Evolutionary conservation across 441 rosid species (phyloP).

Genomic region (Syzygium malaccense): DNA sequence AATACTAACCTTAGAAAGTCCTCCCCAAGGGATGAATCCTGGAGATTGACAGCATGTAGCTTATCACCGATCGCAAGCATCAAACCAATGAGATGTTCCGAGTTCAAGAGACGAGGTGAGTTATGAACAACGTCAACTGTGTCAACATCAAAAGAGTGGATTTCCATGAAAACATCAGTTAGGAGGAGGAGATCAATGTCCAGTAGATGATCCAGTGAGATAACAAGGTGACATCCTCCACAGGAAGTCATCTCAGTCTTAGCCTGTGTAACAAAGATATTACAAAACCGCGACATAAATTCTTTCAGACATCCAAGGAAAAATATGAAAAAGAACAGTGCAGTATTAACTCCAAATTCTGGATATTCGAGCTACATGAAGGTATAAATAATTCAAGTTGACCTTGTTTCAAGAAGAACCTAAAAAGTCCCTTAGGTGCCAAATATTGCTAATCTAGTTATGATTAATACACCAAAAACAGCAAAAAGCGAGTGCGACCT

Average conservation of each 20-base stretch:
- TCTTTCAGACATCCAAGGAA: not conserved
- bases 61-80: constrained; percentile 25
- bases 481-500: not conserved
- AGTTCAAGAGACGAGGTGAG: constrained; percentile 20
- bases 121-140: constrained; percentile 25
- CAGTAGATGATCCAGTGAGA: constrained; percentile 32
- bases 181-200: constrained; percentile 30
- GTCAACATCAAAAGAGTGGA: constrained; percentile 22
- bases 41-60: constrained; percentile 33
- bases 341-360: not conserved
- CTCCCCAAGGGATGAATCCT: constrained; percentile 18
- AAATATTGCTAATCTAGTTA: not conserved
- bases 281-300: not conserved
- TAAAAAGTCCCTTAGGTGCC: not conserved
- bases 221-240: constrained; percentile 21
- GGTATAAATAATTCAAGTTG: not conserved
- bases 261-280: constrained; percentile 21
- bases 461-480: not conserved
- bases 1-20: constrained; percentile 29
- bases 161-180: constrained; percentile 21
- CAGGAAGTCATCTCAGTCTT: constrained; percentile 17
- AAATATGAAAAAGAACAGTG: not conserved
- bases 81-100: constrained; percentile 26
- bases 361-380: not conserved
- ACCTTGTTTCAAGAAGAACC: not conserved